These are phyloP conservation scores for Tetrapisispora iriomotensis DNA, from an alignment of 805 yeast genomes.

Conservation along the genomic window DNA sequence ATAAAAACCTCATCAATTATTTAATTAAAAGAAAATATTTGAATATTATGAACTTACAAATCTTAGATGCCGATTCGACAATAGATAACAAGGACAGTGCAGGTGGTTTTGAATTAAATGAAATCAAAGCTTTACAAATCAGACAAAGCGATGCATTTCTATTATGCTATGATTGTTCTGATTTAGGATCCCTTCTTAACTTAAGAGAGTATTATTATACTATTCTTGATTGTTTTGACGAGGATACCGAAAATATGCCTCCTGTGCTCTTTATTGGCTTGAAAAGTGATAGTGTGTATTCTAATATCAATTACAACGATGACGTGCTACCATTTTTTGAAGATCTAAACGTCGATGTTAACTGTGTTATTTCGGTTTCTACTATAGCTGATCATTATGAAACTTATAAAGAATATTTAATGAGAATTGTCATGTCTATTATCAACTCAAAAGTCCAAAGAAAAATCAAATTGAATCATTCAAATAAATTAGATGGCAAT, in stretches of 20 bases:
- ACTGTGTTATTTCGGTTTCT: background rate
- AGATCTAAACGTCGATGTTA: background rate
- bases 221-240: slow-evolving; percentile 11
- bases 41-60: slow-evolving; percentile 11
- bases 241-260: slow-evolving; percentile 10
- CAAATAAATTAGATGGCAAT: no score
- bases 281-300: slow-evolving; percentile 12
- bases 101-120: slow-evolving; percentile 15
- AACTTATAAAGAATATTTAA: background rate
- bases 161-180: slow-evolving; percentile 19
- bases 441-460: no score
- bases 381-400: background rate
- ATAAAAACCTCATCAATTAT: background rate
- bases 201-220: slow-evolving; percentile 13
- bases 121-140: slow-evolving; percentile 17
- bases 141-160: slow-evolving; percentile 25
- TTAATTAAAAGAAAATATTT: background rate
- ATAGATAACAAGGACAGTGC: slow-evolving; percentile 3
- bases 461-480: no score
- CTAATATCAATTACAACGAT: background rate
- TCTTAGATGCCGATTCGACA: slow-evolving; percentile 13
- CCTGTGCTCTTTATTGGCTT: slow-evolving; percentile 18
- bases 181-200: slow-evolving; percentile 14
- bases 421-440: no score
- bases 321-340: background rate